Conservation (phyloP, 129 eudicot genomes). For the Flaveria robusta region DNA sequence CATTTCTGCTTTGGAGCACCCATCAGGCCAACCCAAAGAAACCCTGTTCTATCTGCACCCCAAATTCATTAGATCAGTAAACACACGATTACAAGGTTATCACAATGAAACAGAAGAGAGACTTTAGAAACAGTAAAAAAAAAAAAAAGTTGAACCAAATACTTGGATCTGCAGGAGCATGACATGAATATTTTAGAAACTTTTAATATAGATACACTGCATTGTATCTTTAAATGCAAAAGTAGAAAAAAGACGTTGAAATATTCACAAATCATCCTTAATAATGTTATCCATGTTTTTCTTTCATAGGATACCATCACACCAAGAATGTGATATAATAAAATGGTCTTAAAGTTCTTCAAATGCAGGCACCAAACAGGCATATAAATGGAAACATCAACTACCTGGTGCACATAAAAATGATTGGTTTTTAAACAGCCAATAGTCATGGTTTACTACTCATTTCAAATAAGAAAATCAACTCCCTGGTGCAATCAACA, state of each 20-base stretch:
- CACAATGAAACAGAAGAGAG: background rate
- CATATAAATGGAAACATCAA: too few relatives aligned
- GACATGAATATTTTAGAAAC: background rate
- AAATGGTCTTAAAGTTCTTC: background rate
- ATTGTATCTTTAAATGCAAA: background rate
- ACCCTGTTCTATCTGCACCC: slow-evolving; percentile 20
- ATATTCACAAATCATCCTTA: background rate
- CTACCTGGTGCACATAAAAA: background rate
- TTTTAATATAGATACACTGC: background rate
- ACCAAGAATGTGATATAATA: background rate
- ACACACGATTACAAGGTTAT: background rate
- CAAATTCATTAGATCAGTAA: slow-evolving; percentile 9
- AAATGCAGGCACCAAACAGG: too few relatives aligned
- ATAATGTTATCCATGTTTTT: background rate
- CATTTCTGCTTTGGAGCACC: slow-evolving; percentile 98
- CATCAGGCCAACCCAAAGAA: slow-evolving; percentile 40
- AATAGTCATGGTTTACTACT: background rate
- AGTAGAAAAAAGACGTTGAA: background rate
- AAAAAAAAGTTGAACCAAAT: background rate
- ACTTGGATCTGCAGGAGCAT: background rate
- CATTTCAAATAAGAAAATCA: background rate
- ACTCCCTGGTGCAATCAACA: too few relatives aligned
- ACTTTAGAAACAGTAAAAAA: background rate
- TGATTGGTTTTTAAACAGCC: background rate
- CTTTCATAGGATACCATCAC: background rate